These are phyloP conservation scores for Starmera amethionina DNA, from an alignment of 805 yeast species.

Conservation along the genomic window DNA sequence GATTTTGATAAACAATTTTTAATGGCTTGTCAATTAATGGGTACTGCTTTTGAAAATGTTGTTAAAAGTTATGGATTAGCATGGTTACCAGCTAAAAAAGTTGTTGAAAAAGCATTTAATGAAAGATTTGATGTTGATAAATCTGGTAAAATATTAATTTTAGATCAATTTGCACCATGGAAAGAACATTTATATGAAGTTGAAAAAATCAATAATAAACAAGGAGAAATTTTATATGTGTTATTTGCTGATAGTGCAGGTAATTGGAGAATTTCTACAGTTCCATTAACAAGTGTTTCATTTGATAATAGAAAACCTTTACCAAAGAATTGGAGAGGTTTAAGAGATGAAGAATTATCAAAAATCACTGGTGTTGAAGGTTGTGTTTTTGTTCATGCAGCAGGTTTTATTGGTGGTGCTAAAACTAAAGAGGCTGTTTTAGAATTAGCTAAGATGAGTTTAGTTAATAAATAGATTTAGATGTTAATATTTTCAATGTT, in stretches of 20 bases:
- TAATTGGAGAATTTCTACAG: conserved; percentile 86
- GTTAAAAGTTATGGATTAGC: conserved; percentile 67
- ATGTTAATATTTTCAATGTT: no score
- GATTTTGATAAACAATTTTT: conserved; percentile 57
- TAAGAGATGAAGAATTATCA: conserved; percentile 78
- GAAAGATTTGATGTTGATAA: conserved; percentile 47
- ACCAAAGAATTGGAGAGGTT: conserved; percentile 92
- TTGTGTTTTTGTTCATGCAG: conserved; percentile 89
- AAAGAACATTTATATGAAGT: conserved; percentile 78
- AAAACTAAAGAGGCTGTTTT: conserved; percentile 69
- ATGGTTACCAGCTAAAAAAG: conserved; percentile 83
- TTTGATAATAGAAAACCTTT: conserved; percentile 81
- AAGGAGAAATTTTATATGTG: conserved; percentile 60
- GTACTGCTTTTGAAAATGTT: conserved; percentile 59
- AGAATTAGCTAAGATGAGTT: conserved; percentile 49
- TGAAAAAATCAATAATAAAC: conserved; percentile 50
- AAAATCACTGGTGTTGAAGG: conserved; percentile 69
- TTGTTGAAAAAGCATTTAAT: conserved; percentile 64
- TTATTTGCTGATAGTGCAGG: conserved; percentile 66
- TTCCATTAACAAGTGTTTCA: conserved; percentile 66
- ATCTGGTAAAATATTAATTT: conserved; percentile 64
- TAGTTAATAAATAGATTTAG: conserved; percentile 5
- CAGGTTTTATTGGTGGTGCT: conserved; percentile 96
- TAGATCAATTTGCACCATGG: conserved; percentile 87
- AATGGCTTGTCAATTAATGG: conserved; percentile 76